Conservation (phyloP, 148 eudicot species). For the Camellia japonica region DNA sequence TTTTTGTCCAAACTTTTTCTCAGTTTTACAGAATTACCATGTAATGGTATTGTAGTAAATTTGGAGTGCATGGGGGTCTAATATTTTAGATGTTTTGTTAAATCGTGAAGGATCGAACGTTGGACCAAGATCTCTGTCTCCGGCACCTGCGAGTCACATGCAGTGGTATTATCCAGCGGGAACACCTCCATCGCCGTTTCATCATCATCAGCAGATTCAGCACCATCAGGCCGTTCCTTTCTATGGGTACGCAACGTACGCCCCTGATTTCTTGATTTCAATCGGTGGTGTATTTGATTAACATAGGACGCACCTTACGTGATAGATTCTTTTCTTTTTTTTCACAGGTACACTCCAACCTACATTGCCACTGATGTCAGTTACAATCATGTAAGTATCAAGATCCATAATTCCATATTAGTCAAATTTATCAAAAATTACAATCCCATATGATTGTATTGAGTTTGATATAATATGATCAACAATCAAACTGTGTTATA, state of each 20-base stretch:
- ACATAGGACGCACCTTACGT: neutral
- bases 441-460: too few species aligned
- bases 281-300: neutral
- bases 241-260: conserved; percentile 58
- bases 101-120: conserved; percentile 30
- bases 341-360: conserved; percentile 53
- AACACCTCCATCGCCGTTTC: conserved; percentile 39
- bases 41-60: neutral
- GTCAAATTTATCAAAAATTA: too few species aligned
- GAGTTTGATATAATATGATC: too few species aligned
- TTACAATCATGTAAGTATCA: conserved; percentile 60
- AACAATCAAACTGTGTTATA: too few species aligned
- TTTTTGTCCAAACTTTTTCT: neutral
- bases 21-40: neutral
- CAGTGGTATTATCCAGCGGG: conserved; percentile 74
- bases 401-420: too few species aligned
- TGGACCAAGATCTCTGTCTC: conserved; percentile 32
- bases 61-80: neutral
- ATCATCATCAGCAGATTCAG: conserved; percentile 27
- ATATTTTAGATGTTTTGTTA: neutral
- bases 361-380: conserved; percentile 53
- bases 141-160: conserved; percentile 46
- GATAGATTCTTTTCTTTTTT: neutral
- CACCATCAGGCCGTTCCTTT: conserved; percentile 59
- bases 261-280: neutral